These are phyloP conservation scores for Mucor piriformis DNA, from an alignment of 371 early-diverging fungal genomes.

Conservation along the genomic window DNA sequence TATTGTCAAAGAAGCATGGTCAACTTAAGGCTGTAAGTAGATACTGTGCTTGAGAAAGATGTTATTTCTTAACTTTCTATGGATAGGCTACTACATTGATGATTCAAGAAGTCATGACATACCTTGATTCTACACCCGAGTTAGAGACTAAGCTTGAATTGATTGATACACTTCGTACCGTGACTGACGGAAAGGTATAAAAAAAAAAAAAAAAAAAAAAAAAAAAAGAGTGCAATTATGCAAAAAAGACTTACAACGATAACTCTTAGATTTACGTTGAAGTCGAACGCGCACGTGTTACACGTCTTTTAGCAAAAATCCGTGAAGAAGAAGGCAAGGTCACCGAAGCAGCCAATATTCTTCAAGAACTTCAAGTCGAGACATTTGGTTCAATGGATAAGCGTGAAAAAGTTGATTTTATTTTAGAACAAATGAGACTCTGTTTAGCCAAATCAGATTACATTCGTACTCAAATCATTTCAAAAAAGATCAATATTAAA, in stretches of 20 bases:
- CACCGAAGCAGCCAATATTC: constrained; percentile 89
- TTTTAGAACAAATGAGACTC: constrained; percentile 97
- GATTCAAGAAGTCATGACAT: constrained; percentile 93
- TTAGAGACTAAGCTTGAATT: constrained; percentile 85
- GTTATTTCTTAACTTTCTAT: background rate
- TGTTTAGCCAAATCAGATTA: constrained; percentile 92
- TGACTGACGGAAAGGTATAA: constrained; percentile 95
- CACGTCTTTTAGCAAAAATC: constrained; percentile 85
- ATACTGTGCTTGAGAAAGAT: background rate
- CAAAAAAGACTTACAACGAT: background rate
- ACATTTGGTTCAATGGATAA: constrained; percentile 98
- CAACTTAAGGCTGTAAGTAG: constrained; percentile 84
- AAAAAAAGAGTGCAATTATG: constrained; percentile 1
- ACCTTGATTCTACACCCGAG: constrained; percentile 82
- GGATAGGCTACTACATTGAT: constrained; percentile 90
- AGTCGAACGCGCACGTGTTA: constrained; percentile 95
- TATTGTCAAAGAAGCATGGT: constrained; percentile 95
- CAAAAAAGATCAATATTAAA: constrained; percentile 91
- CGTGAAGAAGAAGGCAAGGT: constrained; percentile 91
- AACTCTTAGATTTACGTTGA: constrained; percentile 89
- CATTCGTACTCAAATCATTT: constrained; percentile 89
- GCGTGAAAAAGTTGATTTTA: constrained; percentile 97
- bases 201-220: background rate
- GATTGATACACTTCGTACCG: constrained; percentile 91
- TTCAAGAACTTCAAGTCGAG: constrained; percentile 97